Evolutionary conservation across 116 monocot species (phyloP).

Genomic region (Papilionanthe hybrid): DNA sequence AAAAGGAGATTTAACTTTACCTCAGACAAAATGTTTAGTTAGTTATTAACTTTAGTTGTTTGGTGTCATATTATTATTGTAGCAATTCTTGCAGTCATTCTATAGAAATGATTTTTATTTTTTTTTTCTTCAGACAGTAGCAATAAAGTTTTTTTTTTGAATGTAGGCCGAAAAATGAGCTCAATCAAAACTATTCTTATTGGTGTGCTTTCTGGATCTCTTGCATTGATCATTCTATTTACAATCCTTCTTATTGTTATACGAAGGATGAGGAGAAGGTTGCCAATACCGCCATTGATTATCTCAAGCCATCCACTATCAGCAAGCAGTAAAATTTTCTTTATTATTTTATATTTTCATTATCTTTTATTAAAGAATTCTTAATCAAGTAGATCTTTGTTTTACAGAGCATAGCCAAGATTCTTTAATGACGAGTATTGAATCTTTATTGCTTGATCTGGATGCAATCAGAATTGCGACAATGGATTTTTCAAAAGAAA

Average conservation of each 20-base stretch:
- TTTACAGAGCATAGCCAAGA: not conserved
- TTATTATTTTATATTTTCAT: not conserved
- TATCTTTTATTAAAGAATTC: not conserved
- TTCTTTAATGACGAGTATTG: not conserved
- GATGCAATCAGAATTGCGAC: not conserved
- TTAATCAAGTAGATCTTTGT: not conserved
- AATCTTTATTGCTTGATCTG: not conserved
- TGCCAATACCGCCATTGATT: not conserved
- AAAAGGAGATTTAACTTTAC: too few relatives aligned
- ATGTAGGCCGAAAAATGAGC: not conserved
- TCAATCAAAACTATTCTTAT: not conserved
- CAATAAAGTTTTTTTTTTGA: not conserved
- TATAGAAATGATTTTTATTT: not conserved
- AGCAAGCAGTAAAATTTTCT: not conserved
- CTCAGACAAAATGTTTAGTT: not conserved
- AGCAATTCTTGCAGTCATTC: not conserved
- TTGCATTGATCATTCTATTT: not conserved
- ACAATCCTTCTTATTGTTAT: not conserved
- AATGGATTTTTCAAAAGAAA: slow-evolving; percentile 1
- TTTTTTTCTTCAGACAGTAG: not conserved
- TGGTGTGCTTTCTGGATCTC: not conserved
- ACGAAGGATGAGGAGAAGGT: not conserved
- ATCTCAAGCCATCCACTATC: not conserved
- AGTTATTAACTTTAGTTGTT: not conserved
- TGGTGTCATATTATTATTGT: too few relatives aligned